Evolutionary conservation across 176 grass and related monocot species (phyloP).

Genomic region (Melocanna baccifera): DNA sequence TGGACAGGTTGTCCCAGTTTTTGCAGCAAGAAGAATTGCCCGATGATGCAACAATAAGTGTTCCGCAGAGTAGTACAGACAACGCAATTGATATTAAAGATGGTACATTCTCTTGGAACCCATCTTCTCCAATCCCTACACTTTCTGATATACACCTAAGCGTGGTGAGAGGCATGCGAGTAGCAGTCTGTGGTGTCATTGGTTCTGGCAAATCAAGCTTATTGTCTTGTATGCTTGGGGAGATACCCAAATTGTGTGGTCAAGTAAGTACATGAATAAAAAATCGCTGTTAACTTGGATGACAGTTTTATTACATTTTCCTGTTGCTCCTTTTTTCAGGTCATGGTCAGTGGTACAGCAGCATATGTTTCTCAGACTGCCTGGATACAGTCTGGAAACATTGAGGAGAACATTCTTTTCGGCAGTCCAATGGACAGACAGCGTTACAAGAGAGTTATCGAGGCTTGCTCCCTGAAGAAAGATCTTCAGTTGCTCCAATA

Average conservation of each 20-base stretch:
- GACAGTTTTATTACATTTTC: constrained; percentile 24
- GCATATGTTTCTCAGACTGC: constrained; percentile 95
- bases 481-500: constrained; percentile 89
- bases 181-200: constrained; percentile 94
- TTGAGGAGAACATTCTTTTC: constrained; percentile 96
- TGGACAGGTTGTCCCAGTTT: constrained; percentile 75
- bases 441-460: constrained; percentile 75
- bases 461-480: constrained; percentile 92
- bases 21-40: constrained; percentile 79
- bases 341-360: constrained; percentile 74
- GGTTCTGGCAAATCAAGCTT: constrained; percentile 96
- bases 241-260: constrained; percentile 89
- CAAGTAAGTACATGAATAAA: constrained; percentile 58
- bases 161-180: constrained; percentile 83
- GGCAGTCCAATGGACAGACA: constrained; percentile 75
- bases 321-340: constrained; percentile 55
- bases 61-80: constrained; percentile 59
- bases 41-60: constrained; percentile 65
- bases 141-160: constrained; percentile 59
- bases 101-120: constrained; percentile 76
- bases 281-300: not conserved
- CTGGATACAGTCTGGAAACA: constrained; percentile 98
- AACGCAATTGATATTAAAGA: constrained; percentile 78
- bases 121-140: constrained; percentile 48
- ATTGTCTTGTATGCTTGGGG: constrained; percentile 85